Evolutionary conservation across 208 protist genomes (phyloP), one percentile per base, ranked within the genome.

Genomic region (Acanthamoeba divionensis): DNA sequence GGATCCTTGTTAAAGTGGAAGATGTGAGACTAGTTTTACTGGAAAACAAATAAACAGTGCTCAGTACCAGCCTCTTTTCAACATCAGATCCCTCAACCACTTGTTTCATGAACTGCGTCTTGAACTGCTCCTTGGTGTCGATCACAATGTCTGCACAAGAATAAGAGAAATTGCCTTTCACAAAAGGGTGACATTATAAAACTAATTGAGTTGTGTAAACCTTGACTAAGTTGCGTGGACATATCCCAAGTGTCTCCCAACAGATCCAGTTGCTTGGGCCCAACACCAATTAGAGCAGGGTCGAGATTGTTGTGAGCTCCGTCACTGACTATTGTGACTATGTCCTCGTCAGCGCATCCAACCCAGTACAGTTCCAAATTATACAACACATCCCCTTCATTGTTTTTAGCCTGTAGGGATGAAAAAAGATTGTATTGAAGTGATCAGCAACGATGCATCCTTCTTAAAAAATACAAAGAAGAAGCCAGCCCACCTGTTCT

Each of bases 351-450:
- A 21, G 69, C 69, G 21, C 69, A 80, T 10, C 69, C 69, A 26
- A 80, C 69, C 69, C 69, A 80, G 69, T 80, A 80, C 36, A 80
- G 50, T 15, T 80, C 44, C 31, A 80, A 60, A 80, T 80, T 50
- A 55, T 80, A 80, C 69, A 80, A 36, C 47, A 41, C 36, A 50
- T 57, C n/a, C 44, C 44, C 45, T 80, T 44, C 44, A 44, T 55
- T 21, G 45, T n/a, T 29, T 57, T 9, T 18, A 18, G 36, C 36
- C 36, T 41, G 36, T 41, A 1, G 5, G 5, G 36, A 41, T 41
- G 36, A 5, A 41, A 41, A 41, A 41, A 41, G 36, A 41, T 41
- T 41, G 36, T 6, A 41, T 41, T 41, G 36, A 41, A 41, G 36
- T 41, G 36, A 41, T 41, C 36, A 41, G 1, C 36, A 41, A 41